phyloP scores from a whole-genome alignment of 192 early-diverging fungal species.

The Linnemannia hyalina region DNA sequence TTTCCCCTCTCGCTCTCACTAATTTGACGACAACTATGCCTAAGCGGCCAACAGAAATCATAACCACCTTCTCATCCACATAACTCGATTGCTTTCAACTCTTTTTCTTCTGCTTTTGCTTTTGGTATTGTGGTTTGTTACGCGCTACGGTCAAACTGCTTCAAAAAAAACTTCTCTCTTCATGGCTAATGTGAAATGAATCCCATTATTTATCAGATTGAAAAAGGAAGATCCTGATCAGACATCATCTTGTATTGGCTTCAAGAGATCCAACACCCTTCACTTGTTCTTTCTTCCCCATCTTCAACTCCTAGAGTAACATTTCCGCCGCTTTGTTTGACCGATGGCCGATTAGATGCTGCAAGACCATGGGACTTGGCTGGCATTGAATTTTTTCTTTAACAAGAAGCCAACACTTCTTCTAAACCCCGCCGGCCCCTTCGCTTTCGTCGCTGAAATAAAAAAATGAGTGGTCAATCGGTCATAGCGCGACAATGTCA shows the following conservation, averaged over 20 bases:
- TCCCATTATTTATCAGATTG: too few relatives aligned
- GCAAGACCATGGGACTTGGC: slow-evolving; percentile 1
- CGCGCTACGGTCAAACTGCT: too few relatives aligned
- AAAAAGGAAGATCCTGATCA: too few relatives aligned
- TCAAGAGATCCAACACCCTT: too few relatives aligned
- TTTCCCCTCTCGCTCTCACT: neutral
- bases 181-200: too few relatives aligned
- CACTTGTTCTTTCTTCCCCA: neutral
- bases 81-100: neutral
- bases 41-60: neutral
- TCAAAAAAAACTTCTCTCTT: too few relatives aligned
- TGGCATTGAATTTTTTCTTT: neutral
- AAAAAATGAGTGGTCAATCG: neutral
- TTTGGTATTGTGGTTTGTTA: neutral
- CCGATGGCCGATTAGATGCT: slow-evolving; percentile 6
- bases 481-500: slow-evolving; percentile 1
- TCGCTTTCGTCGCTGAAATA: neutral
- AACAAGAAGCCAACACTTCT: neutral
- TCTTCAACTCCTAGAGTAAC: neutral
- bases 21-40: neutral
- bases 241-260: too few relatives aligned
- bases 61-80: neutral
- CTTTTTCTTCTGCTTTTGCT: neutral
- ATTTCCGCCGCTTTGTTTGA: slow-evolving; percentile 1
- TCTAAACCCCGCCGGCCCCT: neutral